These are phyloP conservation scores for Verticillium isaacii DNA, from an alignment of 2,329 filamentous ascomycete genomes.

Conservation along the genomic window DNA sequence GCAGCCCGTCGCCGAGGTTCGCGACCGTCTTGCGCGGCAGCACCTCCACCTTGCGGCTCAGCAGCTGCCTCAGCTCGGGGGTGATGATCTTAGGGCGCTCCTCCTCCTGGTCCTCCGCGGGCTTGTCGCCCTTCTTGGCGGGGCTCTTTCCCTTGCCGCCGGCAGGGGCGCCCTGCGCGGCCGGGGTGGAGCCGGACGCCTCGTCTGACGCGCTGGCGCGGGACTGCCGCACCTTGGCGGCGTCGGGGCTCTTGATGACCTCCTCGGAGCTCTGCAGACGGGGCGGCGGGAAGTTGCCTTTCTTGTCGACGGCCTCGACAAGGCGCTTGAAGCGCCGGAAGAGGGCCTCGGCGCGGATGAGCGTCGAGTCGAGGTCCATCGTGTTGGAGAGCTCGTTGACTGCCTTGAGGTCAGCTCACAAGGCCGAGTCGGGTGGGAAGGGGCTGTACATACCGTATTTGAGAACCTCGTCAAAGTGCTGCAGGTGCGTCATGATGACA, in stretches of 20 bases:
- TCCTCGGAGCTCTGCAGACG: constrained; percentile 2
- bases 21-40: constrained; percentile 32
- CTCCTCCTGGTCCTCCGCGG: constrained; percentile 22
- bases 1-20: neutral
- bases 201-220: constrained; percentile 1
- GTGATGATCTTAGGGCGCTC: constrained; percentile 44
- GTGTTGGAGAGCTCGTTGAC: constrained; percentile 93
- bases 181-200: neutral
- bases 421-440: neutral
- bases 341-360: constrained; percentile 82
- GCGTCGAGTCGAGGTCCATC: constrained; percentile 82
- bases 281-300: constrained; percentile 72
- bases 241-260: constrained; percentile 13
- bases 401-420: constrained; percentile 27
- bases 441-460: constrained; percentile 73
- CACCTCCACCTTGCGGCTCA: constrained; percentile 44
- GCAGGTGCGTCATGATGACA: constrained; percentile 90
- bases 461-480: constrained; percentile 93
- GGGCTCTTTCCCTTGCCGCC: constrained; percentile 21
- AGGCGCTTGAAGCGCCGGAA: constrained; percentile 85
- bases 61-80: constrained; percentile 49
- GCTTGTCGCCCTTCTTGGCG: constrained; percentile 27
- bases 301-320: constrained; percentile 89
- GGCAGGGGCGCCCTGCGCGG: neutral
- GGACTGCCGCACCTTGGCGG: constrained; percentile 6